Evolutionary conservation across 805 yeast genomes (phyloP).

Genomic region (Wickerhamomyces canadensis): DNA sequence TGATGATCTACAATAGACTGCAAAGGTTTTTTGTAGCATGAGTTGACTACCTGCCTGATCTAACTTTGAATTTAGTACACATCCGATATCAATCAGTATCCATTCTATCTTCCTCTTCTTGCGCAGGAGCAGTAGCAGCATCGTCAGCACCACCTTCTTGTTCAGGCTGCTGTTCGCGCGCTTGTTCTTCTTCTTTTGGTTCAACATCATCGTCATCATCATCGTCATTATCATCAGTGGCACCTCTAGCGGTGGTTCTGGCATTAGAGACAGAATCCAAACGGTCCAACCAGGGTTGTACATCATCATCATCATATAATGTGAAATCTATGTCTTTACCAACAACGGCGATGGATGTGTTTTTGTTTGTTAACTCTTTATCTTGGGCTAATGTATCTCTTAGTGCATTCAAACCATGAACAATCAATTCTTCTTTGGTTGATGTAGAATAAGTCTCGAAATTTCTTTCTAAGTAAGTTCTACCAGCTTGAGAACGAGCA

Average conservation of each 20-base stretch:
- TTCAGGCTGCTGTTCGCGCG: constrained; percentile 10
- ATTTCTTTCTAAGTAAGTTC: constrained; percentile 90
- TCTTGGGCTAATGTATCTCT: constrained; percentile 94
- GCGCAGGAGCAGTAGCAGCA: no score
- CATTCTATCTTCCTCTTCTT: constrained; percentile 30
- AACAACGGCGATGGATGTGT: constrained; percentile 91
- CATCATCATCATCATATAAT: constrained; percentile 77
- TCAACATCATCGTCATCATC: constrained; percentile 19
- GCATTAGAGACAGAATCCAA: constrained; percentile 62
- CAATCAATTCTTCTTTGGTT: constrained; percentile 66
- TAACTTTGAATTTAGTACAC: no score
- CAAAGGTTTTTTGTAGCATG: no score
- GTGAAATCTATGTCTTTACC: constrained; percentile 74
- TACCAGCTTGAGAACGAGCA: constrained; percentile 97
- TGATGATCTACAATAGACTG: no score
- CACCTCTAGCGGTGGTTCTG: constrained; percentile 39
- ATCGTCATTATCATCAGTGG: no score
- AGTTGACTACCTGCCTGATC: no score
- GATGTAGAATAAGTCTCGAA: constrained; percentile 59
- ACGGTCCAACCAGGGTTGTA: constrained; percentile 74
- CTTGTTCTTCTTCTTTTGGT: constrained; percentile 14
- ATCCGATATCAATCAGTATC: constrained; percentile 25
- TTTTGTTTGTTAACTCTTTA: constrained; percentile 76
- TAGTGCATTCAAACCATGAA: constrained; percentile 83
- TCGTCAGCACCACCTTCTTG: constrained; percentile 9